Base-by-base conservation (phyloP, 345 rosid species). In the Eutrema japonicum region DNA sequence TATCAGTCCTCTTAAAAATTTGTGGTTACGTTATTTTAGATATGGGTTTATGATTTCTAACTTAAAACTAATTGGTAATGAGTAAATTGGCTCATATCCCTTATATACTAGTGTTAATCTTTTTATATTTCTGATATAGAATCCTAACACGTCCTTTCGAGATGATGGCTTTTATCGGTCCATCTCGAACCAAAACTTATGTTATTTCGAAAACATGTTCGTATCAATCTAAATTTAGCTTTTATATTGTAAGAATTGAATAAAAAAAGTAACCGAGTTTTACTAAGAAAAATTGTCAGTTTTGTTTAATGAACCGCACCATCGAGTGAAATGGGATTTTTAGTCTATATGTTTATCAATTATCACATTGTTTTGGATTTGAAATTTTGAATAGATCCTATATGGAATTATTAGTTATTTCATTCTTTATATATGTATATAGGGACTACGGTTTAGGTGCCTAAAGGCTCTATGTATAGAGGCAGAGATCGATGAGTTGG, bases 401-500 rank as follows among this genome's bases (percentile, higher is more conserved):
- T 33, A 1, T 32, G 45, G 53, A 48, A 40, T 27, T 27, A 13
- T 27, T 43, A 40, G 13, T 27, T 53, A 40, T 45, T 64, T 64
- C 64, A 33, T 45, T 53, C 2, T 54, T 32, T 43, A 30, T 42
- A 38, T 32, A 33, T 4, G 63, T 41, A 22, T 32, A 33, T 4
- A 69, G 27, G 53, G 53, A 63, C 77, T 72, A 64, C 1, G 56
- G 41, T 64, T 64, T 64, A 64, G 26, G 71, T 64, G 64, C 48
- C 53, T 43, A 14, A 2, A 42, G 54, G 62, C 8, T 64, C n/a
- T 54, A 45, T 6, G 3, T 22, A 70, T 70, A 33, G 22, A 54
- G 33, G 16, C 45, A 57, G 14, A 22, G 70, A 68, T 18, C 26
- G n/a, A 47, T 69, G 59, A 42, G 59, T 36, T 55, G 47, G 63